Percentiles rank a stretch among this genome's conserved stretches.
Conservation (phyloP, 2,329 filamentous ascomycete species). For the Colletotrichum lupini region DNA sequence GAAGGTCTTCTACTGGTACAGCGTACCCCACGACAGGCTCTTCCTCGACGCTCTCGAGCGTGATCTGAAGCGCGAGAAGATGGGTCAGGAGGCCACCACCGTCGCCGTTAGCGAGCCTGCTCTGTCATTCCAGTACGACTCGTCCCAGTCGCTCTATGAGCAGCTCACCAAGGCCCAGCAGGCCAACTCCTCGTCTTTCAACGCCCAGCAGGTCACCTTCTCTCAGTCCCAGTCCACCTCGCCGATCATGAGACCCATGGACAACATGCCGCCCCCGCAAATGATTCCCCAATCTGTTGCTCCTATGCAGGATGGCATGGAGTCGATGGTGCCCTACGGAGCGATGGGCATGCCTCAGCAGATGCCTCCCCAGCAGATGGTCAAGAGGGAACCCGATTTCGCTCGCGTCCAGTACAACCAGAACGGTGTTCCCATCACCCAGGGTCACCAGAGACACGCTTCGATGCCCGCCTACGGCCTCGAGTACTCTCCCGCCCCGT, state of each 20-base stretch:
- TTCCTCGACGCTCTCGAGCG: conserved; percentile 98
- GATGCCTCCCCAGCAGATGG: conserved; percentile 63
- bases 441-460: conserved; percentile 89
- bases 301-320: conserved; percentile 72
- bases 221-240: conserved; percentile 85
- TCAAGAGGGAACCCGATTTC: conserved; percentile 92
- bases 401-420: conserved; percentile 88
- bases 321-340: conserved; percentile 77
- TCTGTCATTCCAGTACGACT: conserved; percentile 98
- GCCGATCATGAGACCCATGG: conserved; percentile 88
- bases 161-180: conserved; percentile 99
- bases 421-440: conserved; percentile 85
- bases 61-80: conserved; percentile 98
- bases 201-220: conserved; percentile 77
- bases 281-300: conserved; percentile 74
- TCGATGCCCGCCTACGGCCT: conserved; percentile 97
- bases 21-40: conserved; percentile 95
- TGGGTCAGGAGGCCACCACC: conserved; percentile 97
- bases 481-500: conserved; percentile 97
- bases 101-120: conserved; percentile 97
- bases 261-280: conserved; percentile 92
- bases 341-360: conserved; percentile 61
- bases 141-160: conserved; percentile 98
- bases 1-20: conserved; percentile 99
- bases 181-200: conserved; percentile 97